These are phyloP conservation scores for Candida pseudofarinosa DNA, from an alignment of 805 yeast species.

Conservation along the genomic window DNA sequence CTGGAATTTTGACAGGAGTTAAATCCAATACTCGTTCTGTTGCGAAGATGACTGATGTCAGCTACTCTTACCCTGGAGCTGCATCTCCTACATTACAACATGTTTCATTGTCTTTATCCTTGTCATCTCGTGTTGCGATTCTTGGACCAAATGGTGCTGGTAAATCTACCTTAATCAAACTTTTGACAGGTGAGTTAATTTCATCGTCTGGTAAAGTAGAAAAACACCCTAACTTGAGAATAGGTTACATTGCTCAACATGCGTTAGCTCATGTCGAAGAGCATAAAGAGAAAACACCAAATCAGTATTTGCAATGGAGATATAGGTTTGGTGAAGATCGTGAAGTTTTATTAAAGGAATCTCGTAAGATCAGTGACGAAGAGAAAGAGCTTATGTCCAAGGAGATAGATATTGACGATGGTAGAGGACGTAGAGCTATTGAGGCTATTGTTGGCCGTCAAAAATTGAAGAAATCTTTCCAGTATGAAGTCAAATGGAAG, in stretches of 20 bases:
- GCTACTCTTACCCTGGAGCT: constrained; percentile 88
- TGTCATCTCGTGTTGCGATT: constrained; percentile 95
- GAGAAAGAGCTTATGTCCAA: constrained; percentile 76
- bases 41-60: constrained; percentile 79
- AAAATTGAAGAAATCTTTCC: constrained; percentile 93
- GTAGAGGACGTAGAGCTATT: constrained; percentile 79
- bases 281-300: constrained; percentile 97
- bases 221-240: constrained; percentile 96
- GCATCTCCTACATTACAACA: constrained; percentile 71
- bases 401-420: constrained; percentile 78
- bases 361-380: constrained; percentile 74
- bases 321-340: constrained; percentile 97
- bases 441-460: constrained; percentile 98
- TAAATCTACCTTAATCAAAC: constrained; percentile 90
- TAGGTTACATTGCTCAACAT: constrained; percentile 98
- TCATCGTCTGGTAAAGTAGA: constrained; percentile 89
- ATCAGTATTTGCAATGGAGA: constrained; percentile 98
- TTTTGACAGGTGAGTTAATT: constrained; percentile 86
- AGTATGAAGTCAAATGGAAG: constrained; percentile 91
- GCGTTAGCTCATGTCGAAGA: constrained; percentile 96
- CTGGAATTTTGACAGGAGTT: constrained; percentile 96
- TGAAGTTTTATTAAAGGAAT: constrained; percentile 89
- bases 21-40: constrained; percentile 92
- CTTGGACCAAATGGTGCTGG: constrained; percentile 99
- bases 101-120: constrained; percentile 86